These are phyloP conservation scores for Telopea speciosissima DNA, from an alignment of 177 flowering plant species.

Conservation along the genomic window DNA sequence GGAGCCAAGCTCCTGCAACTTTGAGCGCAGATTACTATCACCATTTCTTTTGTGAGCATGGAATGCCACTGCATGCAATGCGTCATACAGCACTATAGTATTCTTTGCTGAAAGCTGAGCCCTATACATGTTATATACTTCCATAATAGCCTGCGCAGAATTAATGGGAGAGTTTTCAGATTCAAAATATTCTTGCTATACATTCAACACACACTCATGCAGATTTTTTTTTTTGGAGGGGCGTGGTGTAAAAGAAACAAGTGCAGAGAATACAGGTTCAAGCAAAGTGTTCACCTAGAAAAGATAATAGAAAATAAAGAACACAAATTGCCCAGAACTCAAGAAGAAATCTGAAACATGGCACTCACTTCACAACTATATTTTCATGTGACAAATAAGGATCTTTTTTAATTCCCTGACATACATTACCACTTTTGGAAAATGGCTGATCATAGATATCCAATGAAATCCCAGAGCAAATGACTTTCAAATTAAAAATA, in stretches of 20 bases:
- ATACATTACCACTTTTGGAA: neutral
- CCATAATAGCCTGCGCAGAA: constrained; percentile 79
- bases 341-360: neutral
- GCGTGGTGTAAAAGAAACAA: too few species aligned
- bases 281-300: neutral
- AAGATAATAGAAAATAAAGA: neutral
- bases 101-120: constrained; percentile 64
- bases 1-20: constrained; percentile 79
- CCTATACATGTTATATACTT: constrained; percentile 80
- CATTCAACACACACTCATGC: neutral
- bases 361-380: neutral
- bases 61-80: constrained; percentile 65
- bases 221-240: too few species aligned
- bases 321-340: neutral
- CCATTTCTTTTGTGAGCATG: constrained; percentile 87
- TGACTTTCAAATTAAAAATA: too few species aligned
- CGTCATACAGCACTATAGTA: constrained; percentile 59
- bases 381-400: neutral
- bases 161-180: constrained; percentile 2
- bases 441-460: neutral
- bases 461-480: too few species aligned
- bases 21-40: constrained; percentile 45
- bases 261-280: too few species aligned
- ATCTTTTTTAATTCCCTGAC: neutral
- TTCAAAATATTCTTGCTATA: neutral